A percentile compares a stretch with the other conserved stretches of the same genome.
These are phyloP conservation scores for Erythrophleum fordii DNA, from an alignment of 306 rosid genomes.

Conservation along the genomic window DNA sequence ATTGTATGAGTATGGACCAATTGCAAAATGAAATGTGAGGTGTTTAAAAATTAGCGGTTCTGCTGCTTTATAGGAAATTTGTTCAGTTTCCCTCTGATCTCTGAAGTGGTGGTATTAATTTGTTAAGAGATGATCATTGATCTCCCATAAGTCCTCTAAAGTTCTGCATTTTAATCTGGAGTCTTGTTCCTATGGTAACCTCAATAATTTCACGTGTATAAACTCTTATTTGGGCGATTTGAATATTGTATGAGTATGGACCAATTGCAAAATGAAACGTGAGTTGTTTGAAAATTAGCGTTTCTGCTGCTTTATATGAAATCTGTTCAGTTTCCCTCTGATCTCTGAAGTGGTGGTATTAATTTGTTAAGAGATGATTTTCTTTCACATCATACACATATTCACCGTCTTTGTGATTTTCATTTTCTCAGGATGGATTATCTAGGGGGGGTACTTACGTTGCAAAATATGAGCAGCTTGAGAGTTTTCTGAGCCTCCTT, in stretches of 20 bases:
- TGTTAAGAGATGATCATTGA: not conserved
- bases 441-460: conserved; percentile 54
- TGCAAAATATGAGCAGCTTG: conserved; percentile 71
- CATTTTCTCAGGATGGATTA: conserved; percentile 74
- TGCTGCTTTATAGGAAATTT: not conserved
- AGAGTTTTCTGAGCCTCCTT: conserved; percentile 73
- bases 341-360: conserved; percentile 12
- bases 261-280: conserved; percentile 14
- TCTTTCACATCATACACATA: conserved; percentile 11
- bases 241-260: not conserved
- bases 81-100: conserved; percentile 11
- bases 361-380: not conserved
- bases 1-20: not conserved
- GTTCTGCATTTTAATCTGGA: not conserved
- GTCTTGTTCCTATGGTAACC: not conserved
- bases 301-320: not conserved
- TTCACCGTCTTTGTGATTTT: conserved; percentile 16
- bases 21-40: conserved; percentile 21
- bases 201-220: not conserved
- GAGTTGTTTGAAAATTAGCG: conserved; percentile 11
- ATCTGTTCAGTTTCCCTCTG: not conserved
- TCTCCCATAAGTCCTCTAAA: not conserved
- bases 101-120: conserved; percentile 12
- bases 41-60: conserved; percentile 13
- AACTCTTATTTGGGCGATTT: conserved; percentile 11